Percentiles rank a stretch among this genome's conserved stretches.
These are phyloP conservation scores for Botrytis squamosa DNA, from an alignment of 2,329 filamentous ascomycete species.

Conservation along the genomic window DNA sequence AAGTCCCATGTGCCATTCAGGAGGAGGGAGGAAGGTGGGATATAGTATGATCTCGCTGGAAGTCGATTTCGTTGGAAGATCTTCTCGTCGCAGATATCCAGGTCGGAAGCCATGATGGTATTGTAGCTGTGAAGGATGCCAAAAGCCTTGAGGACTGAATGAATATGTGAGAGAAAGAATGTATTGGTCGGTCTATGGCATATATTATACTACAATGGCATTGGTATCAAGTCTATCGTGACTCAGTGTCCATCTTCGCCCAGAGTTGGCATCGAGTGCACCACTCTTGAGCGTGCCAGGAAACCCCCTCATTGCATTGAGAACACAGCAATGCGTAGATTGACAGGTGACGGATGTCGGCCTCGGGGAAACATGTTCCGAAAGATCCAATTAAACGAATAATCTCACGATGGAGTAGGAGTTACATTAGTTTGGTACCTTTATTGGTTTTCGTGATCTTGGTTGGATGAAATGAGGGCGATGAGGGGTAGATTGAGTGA, in stretches of 20 bases:
- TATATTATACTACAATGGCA: not conserved
- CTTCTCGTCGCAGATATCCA: slow-evolving; percentile 51
- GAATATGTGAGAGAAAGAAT: not conserved
- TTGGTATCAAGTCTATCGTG: not conserved
- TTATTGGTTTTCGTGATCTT: not conserved
- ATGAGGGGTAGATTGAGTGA: not conserved
- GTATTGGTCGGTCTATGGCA: not conserved
- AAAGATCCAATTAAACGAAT: not conserved
- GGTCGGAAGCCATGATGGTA: slow-evolving; percentile 10
- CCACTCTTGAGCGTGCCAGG: not conserved
- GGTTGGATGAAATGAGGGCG: not conserved
- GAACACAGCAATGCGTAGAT: too few relatives aligned
- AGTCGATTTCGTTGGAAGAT: slow-evolving; percentile 55
- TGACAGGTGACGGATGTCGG: not conserved
- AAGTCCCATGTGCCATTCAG: slow-evolving; percentile 61
- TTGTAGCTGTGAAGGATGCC: not conserved
- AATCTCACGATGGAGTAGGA: not conserved
- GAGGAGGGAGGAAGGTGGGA: slow-evolving; percentile 49
- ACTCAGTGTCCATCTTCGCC: not conserved
- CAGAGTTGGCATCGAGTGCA: not conserved
- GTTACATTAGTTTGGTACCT: not conserved
- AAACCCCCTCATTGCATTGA: not conserved
- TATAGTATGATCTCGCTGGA: slow-evolving; percentile 51
- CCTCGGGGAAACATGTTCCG: slow-evolving; percentile 16
- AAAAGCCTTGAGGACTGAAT: not conserved